Evolutionary conservation across 2,329 filamentous ascomycete species (phyloP).

Genomic region (Pyrenophora seminiperda): DNA sequence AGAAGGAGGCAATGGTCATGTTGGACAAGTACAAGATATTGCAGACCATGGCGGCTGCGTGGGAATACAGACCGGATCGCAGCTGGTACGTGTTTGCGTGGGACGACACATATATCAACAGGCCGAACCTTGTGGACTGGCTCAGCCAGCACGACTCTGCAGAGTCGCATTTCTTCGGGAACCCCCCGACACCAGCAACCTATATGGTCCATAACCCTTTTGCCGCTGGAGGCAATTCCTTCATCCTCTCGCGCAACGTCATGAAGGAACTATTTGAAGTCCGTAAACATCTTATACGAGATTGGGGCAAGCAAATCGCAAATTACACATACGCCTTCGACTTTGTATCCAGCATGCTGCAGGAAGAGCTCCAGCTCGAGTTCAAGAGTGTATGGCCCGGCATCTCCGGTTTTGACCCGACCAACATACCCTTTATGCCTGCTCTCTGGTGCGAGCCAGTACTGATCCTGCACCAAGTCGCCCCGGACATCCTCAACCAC

Average conservation of each 20-base stretch:
- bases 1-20: constrained; percentile 22
- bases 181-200: constrained; percentile 30
- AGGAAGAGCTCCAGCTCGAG: constrained; percentile 52
- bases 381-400: constrained; percentile 55
- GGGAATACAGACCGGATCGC: constrained; percentile 51
- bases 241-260: constrained; percentile 58
- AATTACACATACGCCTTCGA: constrained; percentile 58
- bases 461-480: constrained; percentile 52
- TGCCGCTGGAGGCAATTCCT: constrained; percentile 60
- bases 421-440: constrained; percentile 50
- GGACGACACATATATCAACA: constrained; percentile 63
- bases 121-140: constrained; percentile 60
- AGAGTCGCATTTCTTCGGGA: constrained; percentile 59
- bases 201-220: constrained; percentile 50
- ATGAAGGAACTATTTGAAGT: constrained; percentile 51
- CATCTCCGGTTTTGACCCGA: constrained; percentile 37
- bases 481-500: constrained; percentile 49
- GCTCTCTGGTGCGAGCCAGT: constrained; percentile 50
- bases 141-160: constrained; percentile 56
- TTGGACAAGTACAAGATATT: constrained; percentile 50
- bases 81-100: constrained; percentile 67
- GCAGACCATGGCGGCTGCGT: constrained; percentile 44
- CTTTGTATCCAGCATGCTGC: constrained; percentile 55
- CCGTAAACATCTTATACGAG: constrained; percentile 49
- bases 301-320: constrained; percentile 54